Conservation (phyloP, 108 stramenopile genomes). For the Skeletonema menzelii region DNA sequence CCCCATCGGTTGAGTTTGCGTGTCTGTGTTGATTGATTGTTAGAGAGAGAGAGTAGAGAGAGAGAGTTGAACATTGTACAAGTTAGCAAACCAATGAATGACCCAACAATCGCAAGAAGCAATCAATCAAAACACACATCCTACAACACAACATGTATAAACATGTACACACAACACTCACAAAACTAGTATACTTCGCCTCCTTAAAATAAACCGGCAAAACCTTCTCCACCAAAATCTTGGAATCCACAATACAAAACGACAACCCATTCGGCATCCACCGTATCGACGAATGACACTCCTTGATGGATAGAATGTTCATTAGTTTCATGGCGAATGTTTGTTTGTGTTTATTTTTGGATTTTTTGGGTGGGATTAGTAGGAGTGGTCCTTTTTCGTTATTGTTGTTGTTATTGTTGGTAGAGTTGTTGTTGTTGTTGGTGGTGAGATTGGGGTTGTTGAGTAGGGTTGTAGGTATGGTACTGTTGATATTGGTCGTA, state of each 20-base stretch:
- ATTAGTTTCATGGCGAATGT: constrained; percentile 10
- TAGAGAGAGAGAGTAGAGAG: background rate
- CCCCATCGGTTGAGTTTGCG: constrained; percentile 13
- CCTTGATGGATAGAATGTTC: constrained; percentile 10
- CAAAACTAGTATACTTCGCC: constrained; percentile 58
- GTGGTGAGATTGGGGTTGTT: too few species aligned
- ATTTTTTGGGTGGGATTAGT: background rate
- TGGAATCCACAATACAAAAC: constrained; percentile 42
- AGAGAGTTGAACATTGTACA: background rate
- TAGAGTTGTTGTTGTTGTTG: background rate
- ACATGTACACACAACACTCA: constrained; percentile 10
- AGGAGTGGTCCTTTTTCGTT: background rate
- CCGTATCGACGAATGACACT: constrained; percentile 17
- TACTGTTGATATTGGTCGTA: background rate
- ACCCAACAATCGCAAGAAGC: too few species aligned
- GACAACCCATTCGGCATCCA: constrained; percentile 36
- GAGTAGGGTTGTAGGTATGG: too few species aligned
- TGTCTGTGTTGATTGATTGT: background rate
- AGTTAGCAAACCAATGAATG: background rate
- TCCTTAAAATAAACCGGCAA: constrained; percentile 63
- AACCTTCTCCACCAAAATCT: constrained; percentile 50
- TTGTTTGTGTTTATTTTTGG: background rate
- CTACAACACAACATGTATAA: background rate
- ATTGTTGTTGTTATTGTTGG: too few species aligned
- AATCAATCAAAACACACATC: background rate